Conservation (phyloP, 2,329 filamentous ascomycete species). For the Microdochium bolleyi region DNA sequence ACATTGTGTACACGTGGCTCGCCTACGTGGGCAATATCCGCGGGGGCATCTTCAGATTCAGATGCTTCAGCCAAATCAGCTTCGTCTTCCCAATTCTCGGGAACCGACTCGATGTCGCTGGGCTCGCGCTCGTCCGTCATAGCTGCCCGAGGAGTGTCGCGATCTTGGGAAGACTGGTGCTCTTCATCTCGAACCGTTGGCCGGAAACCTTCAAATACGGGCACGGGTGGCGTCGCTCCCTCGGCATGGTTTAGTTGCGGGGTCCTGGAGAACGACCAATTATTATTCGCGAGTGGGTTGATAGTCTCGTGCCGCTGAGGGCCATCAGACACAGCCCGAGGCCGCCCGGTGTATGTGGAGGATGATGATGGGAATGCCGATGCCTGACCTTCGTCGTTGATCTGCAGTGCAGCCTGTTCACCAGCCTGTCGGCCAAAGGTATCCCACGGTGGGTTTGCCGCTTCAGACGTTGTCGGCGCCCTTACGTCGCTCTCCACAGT, state of each 20-base stretch:
- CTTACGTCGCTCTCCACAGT: background rate
- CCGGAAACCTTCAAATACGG: background rate
- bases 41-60: background rate
- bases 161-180: background rate
- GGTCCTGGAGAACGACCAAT: slow-evolving; percentile 42
- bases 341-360: slow-evolving; percentile 20
- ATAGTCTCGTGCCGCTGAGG: slow-evolving; percentile 32
- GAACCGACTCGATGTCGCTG: background rate
- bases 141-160: background rate
- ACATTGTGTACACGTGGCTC: slow-evolving; percentile 4
- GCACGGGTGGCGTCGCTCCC: background rate
- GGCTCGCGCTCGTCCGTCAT: background rate
- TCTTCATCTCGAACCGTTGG: background rate
- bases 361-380: background rate
- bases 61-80: background rate
- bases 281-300: slow-evolving; percentile 51
- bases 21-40: background rate
- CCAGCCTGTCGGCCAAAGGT: background rate
- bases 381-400: background rate
- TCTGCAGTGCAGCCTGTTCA: background rate
- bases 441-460: background rate
- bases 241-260: background rate
- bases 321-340: slow-evolving; percentile 50
- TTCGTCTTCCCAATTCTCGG: background rate
- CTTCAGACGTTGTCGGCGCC: background rate